These are phyloP conservation scores for Sporobolomyces roseus DNA, from an alignment of 768 basidiomycete genomes.

Conservation along the genomic window DNA sequence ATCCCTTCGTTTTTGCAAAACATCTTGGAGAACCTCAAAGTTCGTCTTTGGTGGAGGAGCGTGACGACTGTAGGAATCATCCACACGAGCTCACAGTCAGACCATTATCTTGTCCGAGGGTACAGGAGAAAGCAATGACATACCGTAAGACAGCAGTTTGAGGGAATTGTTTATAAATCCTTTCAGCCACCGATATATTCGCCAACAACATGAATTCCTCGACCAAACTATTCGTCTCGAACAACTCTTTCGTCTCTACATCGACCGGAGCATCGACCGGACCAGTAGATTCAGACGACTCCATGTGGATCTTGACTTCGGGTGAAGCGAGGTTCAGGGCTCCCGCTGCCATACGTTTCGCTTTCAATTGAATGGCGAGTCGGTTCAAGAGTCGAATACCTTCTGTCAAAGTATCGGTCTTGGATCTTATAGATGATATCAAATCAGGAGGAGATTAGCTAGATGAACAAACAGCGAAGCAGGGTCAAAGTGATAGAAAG, in stretches of 20 bases:
- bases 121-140: slow-evolving; percentile 9
- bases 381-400: slow-evolving; percentile 83
- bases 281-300: slow-evolving; percentile 77
- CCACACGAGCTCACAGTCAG: not conserved
- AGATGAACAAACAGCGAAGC: not conserved
- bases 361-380: slow-evolving; percentile 78
- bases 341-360: slow-evolving; percentile 85
- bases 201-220: slow-evolving; percentile 99
- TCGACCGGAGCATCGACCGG: slow-evolving; percentile 64
- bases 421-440: slow-evolving; percentile 49
- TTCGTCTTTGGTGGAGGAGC: slow-evolving; percentile 84
- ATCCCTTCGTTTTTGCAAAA: slow-evolving; percentile 77
- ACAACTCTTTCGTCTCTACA: slow-evolving; percentile 87
- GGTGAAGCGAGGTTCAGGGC: slow-evolving; percentile 96
- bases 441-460: not conserved
- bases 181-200: slow-evolving; percentile 85
- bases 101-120: slow-evolving; percentile 1
- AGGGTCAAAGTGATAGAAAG: too few species aligned
- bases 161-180: slow-evolving; percentile 91
- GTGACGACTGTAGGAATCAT: slow-evolving; percentile 63
- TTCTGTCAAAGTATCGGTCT: slow-evolving; percentile 73
- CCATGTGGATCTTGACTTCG: slow-evolving; percentile 94
- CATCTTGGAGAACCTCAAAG: slow-evolving; percentile 92
- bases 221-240: slow-evolving; percentile 91
- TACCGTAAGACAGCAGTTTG: slow-evolving; percentile 89